Conservation (phyloP, 805 yeast genomes). For the Lipomyces spencermartinsiae region DNA sequence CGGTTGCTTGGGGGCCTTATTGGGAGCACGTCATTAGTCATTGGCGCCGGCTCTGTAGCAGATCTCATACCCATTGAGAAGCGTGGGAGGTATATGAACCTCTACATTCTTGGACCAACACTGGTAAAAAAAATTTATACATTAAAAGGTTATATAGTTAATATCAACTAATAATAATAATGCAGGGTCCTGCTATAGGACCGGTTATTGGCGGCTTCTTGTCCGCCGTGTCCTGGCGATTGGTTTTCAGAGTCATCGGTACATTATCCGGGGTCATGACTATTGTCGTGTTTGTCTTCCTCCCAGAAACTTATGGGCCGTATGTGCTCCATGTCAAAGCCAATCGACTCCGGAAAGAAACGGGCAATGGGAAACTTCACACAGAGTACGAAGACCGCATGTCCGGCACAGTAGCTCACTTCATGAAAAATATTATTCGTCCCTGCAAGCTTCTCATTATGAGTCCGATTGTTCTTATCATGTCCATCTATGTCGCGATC, state of each 20-base stretch:
- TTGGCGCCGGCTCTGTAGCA: conserved; percentile 81
- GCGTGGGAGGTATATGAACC: conserved; percentile 24
- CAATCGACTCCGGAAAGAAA: conserved; percentile 56
- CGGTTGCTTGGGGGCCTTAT: conserved; percentile 77
- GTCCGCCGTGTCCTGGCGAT: conserved; percentile 70
- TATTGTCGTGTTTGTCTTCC: conserved; percentile 45
- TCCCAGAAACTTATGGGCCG: conserved; percentile 89
- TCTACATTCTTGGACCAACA: conserved; percentile 39
- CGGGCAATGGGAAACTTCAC: conserved; percentile 63
- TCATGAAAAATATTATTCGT: conserved; percentile 54
- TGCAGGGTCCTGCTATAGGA: conserved; percentile 67
- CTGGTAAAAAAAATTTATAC: too few species aligned
- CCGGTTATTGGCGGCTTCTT: conserved; percentile 67
- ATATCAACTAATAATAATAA: too few species aligned
- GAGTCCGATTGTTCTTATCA: conserved; percentile 68
- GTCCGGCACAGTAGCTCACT: conserved; percentile 36
- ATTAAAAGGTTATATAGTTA: too few species aligned
- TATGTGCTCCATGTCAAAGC: conserved; percentile 75
- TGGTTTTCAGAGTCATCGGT: conserved; percentile 66
- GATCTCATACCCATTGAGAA: conserved; percentile 71
- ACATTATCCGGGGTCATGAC: conserved; percentile 31
- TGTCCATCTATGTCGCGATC: conserved; percentile 69
- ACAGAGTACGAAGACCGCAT: conserved; percentile 58
- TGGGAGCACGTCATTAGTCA: conserved; percentile 81
- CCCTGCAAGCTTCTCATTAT: conserved; percentile 60